These are phyloP conservation scores for Coemansia interrupta DNA, from an alignment of 192 early-diverging fungal genomes.

Conservation along the genomic window DNA sequence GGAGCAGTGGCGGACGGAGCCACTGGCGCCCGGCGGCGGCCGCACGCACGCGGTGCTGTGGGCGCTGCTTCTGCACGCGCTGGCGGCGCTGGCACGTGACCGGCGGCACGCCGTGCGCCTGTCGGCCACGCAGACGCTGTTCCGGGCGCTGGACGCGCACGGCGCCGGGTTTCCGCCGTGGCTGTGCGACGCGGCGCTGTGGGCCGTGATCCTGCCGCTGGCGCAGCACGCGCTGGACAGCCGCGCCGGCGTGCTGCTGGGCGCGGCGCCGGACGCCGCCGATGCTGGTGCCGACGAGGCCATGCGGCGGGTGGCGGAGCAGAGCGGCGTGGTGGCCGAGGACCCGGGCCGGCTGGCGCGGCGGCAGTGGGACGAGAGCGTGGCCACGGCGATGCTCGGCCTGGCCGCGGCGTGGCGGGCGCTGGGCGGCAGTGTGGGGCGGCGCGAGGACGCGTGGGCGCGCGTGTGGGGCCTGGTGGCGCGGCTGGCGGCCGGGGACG, in stretches of 20 bases:
- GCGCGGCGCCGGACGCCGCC: background rate
- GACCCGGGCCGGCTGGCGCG: conserved; percentile 28
- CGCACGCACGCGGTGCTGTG: conserved; percentile 64
- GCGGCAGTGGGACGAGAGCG: conserved; percentile 50
- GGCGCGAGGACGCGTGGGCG: no score
- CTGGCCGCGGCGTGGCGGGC: conserved; percentile 22
- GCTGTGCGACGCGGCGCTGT: conserved; percentile 81
- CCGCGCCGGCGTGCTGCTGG: conserved; percentile 19
- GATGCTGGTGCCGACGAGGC: conserved; percentile 4
- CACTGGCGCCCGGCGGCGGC: conserved; percentile 2
- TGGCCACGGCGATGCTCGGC: conserved; percentile 34
- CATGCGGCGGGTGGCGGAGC: conserved; percentile 4
- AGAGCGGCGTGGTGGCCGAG: conserved; percentile 46
- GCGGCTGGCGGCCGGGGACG: background rate
- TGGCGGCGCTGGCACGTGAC: conserved; percentile 82
- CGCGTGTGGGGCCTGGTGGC: no score
- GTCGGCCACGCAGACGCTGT: conserved; percentile 90
- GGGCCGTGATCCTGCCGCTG: conserved; percentile 83
- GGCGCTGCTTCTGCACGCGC: conserved; percentile 82
- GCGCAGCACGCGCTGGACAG: conserved; percentile 18
- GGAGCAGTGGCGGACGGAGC: conserved; percentile 24
- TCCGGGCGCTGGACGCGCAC: conserved; percentile 89
- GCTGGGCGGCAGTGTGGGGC: no score
- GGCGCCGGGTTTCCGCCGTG: conserved; percentile 64
- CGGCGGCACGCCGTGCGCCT: conserved; percentile 86